Evolutionary conservation across 2,329 filamentous ascomycete species (phyloP), one percentile per base, ranked within the genome.

Genomic region (Talaromyces sp.): DNA sequence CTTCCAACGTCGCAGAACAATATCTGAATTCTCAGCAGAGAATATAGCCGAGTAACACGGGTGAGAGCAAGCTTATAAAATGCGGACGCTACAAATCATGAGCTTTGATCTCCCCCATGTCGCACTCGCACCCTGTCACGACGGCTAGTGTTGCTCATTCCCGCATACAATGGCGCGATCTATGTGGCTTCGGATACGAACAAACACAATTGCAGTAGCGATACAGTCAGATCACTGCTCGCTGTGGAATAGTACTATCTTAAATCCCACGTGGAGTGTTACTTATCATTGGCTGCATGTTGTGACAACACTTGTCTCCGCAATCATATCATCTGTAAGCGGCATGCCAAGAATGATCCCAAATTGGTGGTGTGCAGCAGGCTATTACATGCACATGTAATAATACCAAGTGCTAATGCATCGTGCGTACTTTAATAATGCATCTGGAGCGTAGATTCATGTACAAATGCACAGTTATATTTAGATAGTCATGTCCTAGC

Each of bases 121-220:
- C 30, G 31, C 36, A 33, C 18, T 28, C 36, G 28, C 23, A 12
- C 30, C 28, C 10, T 57, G 10, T 5, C 5, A 4, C 27, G 23
- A 23, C 23, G 23, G 7, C 36, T 44, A 54, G 34, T 18, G 56
- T 57, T 62, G 52, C 61, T 62, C 61, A 62, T 62, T 44, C 40
- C n/a, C n/a, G 44, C 44, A 58, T 56, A 33, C 44, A 56, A 62
- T 62, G 51, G 57, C 61, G 61, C 56, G 30, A 62, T 62, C 51
- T 27, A 31, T 55, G 36, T 56, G 40, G 14, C 34, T 36, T 40
- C 27, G 31, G 40, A 47, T 8, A 12, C 42, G 16, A 47, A 18
- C 44, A 47, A 3, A 12, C 23, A 27, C 44, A 10, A 47, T 18
- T 50, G n/a, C 51, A 60, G 16, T 40, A 30, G 36, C 36, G 16